Evolutionary conservation across 306 rosid genomes (phyloP).

Genomic region (Castanea crenata): DNA sequence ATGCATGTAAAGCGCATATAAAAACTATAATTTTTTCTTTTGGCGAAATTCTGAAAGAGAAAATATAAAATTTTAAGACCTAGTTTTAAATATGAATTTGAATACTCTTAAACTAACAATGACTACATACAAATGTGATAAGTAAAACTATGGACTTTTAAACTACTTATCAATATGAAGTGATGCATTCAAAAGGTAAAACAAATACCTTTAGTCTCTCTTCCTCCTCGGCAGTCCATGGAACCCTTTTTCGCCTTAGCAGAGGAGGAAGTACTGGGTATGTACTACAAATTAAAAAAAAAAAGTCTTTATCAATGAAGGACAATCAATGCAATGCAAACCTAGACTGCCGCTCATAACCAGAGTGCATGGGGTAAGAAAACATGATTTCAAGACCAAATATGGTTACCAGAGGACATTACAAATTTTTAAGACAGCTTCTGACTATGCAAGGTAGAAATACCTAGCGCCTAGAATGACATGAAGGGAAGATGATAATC

Average conservation of each 20-base stretch:
- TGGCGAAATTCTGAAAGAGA: not conserved
- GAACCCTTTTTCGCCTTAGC: constrained; percentile 37
- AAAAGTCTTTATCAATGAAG: not conserved
- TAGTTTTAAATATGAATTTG: not conserved
- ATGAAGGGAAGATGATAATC: constrained; percentile 2
- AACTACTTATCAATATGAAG: not conserved
- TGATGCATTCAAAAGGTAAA: not conserved
- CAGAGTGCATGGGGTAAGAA: not conserved
- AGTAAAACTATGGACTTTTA: not conserved
- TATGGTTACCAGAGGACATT: not conserved
- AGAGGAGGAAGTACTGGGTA: constrained; percentile 22
- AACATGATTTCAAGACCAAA: not conserved
- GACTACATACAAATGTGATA: not conserved
- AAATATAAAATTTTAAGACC: not conserved
- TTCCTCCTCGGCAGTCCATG: constrained; percentile 67
- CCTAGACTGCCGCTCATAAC: not conserved
- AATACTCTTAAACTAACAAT: not conserved
- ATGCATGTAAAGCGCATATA: not conserved
- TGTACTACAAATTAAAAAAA: constrained; percentile 40
- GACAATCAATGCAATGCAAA: not conserved
- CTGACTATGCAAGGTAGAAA: constrained; percentile 15
- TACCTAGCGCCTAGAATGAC: constrained; percentile 5
- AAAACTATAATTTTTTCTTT: not conserved
- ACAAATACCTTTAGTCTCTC: constrained; percentile 45
- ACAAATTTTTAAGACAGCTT: not conserved